Evolutionary conservation across 2,329 filamentous ascomycete species (phyloP), one percentile per base, ranked within the genome.

Genomic region (Plectosphaerella cucumerina): DNA sequence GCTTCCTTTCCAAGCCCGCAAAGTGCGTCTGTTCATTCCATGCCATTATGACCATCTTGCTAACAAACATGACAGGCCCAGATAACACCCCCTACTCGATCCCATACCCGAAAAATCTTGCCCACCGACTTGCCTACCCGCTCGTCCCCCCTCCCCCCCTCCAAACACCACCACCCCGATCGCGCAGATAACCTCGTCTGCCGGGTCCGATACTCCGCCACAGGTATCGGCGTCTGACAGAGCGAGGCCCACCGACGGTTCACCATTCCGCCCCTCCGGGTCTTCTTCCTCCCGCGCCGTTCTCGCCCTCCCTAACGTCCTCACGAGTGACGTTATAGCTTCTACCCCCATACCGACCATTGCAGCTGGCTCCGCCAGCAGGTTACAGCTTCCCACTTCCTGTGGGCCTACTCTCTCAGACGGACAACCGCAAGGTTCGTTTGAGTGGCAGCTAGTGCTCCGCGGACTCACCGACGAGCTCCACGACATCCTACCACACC

Each of bases 401-500:
- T 84, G 87, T 94, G 90, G 90, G 90, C 89, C 90, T 94, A 91
- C 90, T 94, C 88, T 92, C 89, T 92, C 89, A 89, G 85, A 82
- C 90, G 89, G 80, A 89, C 88, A 80, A 86, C 41, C 84, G 84
- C 87, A 90, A 87, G 83, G 87, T 92, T 92, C 90, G 89, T 93
- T 90, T 95, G 90, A 84, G 90, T 81, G 85, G 89, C 85, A 95
- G 91, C 90, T 88, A 91, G 90, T 89, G 91, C 90, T 94, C 88
- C 88, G 87, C 86, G 80, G 81, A 83, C 78, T 77, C 72, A 71
- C 67, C 68, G 23, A 48, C 26, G 37, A 48, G 47, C 35, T 5
- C 15, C 17, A 26, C 44, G 12, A 21, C 37, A 23, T 42, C 34
- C 37, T 53, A 46, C 49, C 44, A 49, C 59, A 56, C 57, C 58